phyloP scores from a whole-genome alignment of 495 filamentous ascomycete species.

The Daldinia childiae region DNA sequence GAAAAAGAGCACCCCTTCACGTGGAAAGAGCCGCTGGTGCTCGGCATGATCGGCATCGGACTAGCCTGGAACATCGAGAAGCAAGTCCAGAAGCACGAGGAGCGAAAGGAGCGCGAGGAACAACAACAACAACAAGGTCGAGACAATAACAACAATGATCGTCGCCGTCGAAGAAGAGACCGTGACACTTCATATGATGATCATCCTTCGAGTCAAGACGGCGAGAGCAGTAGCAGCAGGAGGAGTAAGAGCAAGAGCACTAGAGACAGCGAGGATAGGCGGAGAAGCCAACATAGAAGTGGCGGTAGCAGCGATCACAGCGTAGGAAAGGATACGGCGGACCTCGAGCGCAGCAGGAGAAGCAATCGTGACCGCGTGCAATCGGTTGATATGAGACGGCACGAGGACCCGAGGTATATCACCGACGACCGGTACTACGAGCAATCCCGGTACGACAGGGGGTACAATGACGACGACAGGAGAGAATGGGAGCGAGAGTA shows the following conservation, averaged over 20 bases:
- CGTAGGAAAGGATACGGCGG: slow-evolving; percentile 22
- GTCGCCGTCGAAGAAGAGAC: not conserved
- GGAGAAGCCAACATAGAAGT: not conserved
- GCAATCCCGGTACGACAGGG: slow-evolving; percentile 24
- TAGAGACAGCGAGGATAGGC: not conserved
- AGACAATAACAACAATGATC: not conserved
- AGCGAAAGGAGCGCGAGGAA: slow-evolving; percentile 38
- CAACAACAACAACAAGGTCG: slow-evolving; percentile 15
- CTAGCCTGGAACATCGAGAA: slow-evolving; percentile 47
- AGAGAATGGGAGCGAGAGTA: slow-evolving; percentile 6
- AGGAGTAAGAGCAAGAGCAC: slow-evolving; percentile 1
- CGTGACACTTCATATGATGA: not conserved
- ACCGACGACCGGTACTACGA: slow-evolving; percentile 34
- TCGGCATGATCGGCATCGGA: slow-evolving; percentile 41
- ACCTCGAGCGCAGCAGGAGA: slow-evolving; percentile 5
- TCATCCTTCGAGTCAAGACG: not conserved
- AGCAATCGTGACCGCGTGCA: slow-evolving; percentile 12
- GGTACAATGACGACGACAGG: slow-evolving; percentile 12
- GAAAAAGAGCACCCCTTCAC: slow-evolving; percentile 41
- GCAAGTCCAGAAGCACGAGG: slow-evolving; percentile 42
- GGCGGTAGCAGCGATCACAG: slow-evolving; percentile 15
- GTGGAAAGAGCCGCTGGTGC: slow-evolving; percentile 35
- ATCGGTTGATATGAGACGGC: slow-evolving; percentile 16
- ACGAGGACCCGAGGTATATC: slow-evolving; percentile 26
- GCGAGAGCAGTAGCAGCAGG: not conserved